Percentiles rank a stretch among this genome's conserved stretches.
Conservation (phyloP, 2,329 filamentous ascomycete genomes). For the Cylindrodendrum hubeiense region DNA sequence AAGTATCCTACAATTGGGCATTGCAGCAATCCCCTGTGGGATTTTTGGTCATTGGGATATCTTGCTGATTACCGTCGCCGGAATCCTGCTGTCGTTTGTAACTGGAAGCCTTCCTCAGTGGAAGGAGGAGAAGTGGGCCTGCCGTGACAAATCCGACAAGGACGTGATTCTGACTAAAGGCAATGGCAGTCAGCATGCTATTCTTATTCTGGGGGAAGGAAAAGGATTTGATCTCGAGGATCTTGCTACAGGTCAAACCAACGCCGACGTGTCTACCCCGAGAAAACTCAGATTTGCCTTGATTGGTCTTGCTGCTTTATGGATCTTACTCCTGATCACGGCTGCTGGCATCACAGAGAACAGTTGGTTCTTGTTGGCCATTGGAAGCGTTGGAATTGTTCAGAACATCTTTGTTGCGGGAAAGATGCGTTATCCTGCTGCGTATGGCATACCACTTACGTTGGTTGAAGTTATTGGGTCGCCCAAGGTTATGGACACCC, state of each 20-base stretch:
- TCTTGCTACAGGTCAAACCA: neutral
- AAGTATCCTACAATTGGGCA: neutral
- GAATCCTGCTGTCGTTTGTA: neutral
- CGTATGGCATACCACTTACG: too few relatives aligned
- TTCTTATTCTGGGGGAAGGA: neutral
- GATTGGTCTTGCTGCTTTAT: too few relatives aligned
- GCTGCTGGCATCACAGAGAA: too few relatives aligned
- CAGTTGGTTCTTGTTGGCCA: too few relatives aligned
- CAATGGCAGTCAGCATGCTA: neutral
- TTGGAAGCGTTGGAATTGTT: too few relatives aligned
- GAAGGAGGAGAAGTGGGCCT: constrained; percentile 2
- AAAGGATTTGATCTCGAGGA: constrained; percentile 1
- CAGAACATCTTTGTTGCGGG: too few relatives aligned
- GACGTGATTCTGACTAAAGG: neutral
- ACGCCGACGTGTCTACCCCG: too few relatives aligned
- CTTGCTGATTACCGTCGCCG: neutral
- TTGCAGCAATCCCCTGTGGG: neutral
- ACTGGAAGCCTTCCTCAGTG: constrained; percentile 4
- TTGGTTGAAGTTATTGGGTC: too few relatives aligned
- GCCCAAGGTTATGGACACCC: too few relatives aligned
- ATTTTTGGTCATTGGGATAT: constrained; percentile 2
- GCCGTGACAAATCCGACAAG: neutral
- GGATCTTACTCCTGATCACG: too few relatives aligned
- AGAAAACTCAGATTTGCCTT: too few relatives aligned
- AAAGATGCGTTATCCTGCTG: too few relatives aligned